Evolutionary conservation across 352 stramenopile species (phyloP), one percentile per base, ranked within the genome.

Genomic region (Phytophthora citrophthora): DNA sequence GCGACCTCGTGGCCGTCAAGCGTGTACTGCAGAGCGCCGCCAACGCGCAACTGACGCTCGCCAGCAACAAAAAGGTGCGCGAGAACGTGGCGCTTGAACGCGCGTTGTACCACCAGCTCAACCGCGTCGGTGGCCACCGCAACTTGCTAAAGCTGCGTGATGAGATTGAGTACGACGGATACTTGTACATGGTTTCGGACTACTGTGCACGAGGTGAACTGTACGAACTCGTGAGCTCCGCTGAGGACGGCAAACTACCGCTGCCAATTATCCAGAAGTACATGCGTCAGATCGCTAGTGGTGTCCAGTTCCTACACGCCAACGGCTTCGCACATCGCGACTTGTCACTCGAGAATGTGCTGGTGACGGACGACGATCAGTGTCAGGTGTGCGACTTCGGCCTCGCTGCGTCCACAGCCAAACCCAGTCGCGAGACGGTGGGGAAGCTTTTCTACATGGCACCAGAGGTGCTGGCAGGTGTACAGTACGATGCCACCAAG

Each of bases 401-500:
- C 0, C 74, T 95, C 11, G 84, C 81, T 2, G 78, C 80, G 5
- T 73, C 75, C 8, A 85, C 81, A 6, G 74, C 72, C 32, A 68
- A 77, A 23, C 51, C 51, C 9, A 74, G 57, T 26, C 73, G 70
- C 44, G 76, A 90, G 65, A 86, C 83, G 5, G 88, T 93, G 36
- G 88, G 88, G 40, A 95, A 95, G 69, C 77, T 90, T 26, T 93
- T 91, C 58, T 95, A 95, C 74, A 95, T 95, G 83, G 85, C 84
- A 2, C 87, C 87, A 2, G 87, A 95, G 64, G 83, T 93, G 23
- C 73, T 92, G n/a, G 80, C 77, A 0, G 79, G 78, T 18, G 56
- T 72, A 20, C 68, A 68, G 34, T 95, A 93, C 63, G 75, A 90
- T 70, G 79, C 87, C 11, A 81, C 76, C n/a, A 90, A 88, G 61